Base-by-base conservation (phyloP, 2,329 filamentous ascomycete genomes). In the Cytospora piceicola region DNA sequence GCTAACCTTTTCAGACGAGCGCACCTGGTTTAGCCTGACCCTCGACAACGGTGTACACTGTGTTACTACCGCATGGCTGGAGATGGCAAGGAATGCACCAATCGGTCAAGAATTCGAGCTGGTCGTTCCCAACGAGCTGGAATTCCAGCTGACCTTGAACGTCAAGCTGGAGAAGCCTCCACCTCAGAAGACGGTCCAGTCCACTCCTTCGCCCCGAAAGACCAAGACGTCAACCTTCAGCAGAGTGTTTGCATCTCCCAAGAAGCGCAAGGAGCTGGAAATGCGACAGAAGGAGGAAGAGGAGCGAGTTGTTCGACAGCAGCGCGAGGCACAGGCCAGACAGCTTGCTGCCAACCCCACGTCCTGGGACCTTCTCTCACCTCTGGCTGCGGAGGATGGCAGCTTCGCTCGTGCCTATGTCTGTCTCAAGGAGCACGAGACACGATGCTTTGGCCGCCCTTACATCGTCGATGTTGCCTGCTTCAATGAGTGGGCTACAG, bases 31-130 rank as follows among this genome's bases (percentile, higher is more conserved):
- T 80, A 94, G 94, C 72, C 85, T 99, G 14, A 99, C 95, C 0
- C 85, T 99, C n/a, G 95, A 99, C 77, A 99, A 99, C 70, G 95
- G 95, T 30, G 87, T 99, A 1, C 95, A 99, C 76, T 99, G 95
- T 73, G 95, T 99, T 20, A 99, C 95, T 0, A 99, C 95, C 4
- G 90, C 93, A 0, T 97, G 93, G 92, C 83, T 98, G 11, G 95
- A 99, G 77, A 83, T 99, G 67, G 93, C 93, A 24, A 91, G 91
- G 71, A 94, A 91, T 67, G 94, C 95, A 2, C 93, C 95, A 0
- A 98, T 99, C 71, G 95, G 94, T 8, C 95, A 99, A 75, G 95
- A 99, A 76, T 99, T 99, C 72, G 95, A 99, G 79, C 88, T 99
- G 54, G 94, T 98, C 36, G 95, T 99, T 30, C 90, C 96, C 58